Evolutionary conservation across 1,284 basidiomycete species (phyloP).

Genomic region (Cryptococcus sp.): DNA sequence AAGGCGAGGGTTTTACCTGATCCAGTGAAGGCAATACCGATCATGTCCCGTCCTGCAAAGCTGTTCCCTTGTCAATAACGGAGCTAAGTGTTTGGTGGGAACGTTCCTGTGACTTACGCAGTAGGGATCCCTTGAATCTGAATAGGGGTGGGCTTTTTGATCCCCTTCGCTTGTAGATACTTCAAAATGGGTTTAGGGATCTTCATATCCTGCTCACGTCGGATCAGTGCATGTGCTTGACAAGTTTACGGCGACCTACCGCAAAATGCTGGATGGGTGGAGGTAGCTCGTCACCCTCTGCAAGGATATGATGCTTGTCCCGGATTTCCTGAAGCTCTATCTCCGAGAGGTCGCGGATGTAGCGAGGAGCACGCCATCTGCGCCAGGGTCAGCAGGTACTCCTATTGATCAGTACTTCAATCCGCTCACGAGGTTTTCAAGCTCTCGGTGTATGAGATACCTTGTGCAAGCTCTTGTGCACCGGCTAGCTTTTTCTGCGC

Average conservation of each 20-base stretch:
- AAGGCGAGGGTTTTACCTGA: slow-evolving; percentile 91
- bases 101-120: slow-evolving; percentile 62
- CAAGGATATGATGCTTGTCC: slow-evolving; percentile 88
- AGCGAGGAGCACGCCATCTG: slow-evolving; percentile 86
- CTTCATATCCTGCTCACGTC: slow-evolving; percentile 82
- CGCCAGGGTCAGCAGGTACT: slow-evolving; percentile 10
- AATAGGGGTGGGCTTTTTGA: slow-evolving; percentile 87
- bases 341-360: slow-evolving; percentile 70
- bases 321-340: slow-evolving; percentile 75
- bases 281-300: slow-evolving; percentile 86
- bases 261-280: slow-evolving; percentile 90
- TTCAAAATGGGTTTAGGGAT: slow-evolving; percentile 81
- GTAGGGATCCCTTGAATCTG: slow-evolving; percentile 96
- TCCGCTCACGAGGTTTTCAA: slow-evolving; percentile 72
- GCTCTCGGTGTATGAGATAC: slow-evolving; percentile 85
- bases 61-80: slow-evolving; percentile 52
- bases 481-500: slow-evolving; percentile 82
- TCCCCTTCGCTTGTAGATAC: slow-evolving; percentile 80
- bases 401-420: background rate
- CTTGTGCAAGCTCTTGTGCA: slow-evolving; percentile 88
- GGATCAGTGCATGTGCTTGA: background rate
- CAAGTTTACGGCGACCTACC: slow-evolving; percentile 55
- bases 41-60: slow-evolving; percentile 87
- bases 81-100: background rate
- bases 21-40: slow-evolving; percentile 94